Evolutionary conservation across 2,329 filamentous ascomycete species (phyloP).

Genomic region (Claviceps citrina): DNA sequence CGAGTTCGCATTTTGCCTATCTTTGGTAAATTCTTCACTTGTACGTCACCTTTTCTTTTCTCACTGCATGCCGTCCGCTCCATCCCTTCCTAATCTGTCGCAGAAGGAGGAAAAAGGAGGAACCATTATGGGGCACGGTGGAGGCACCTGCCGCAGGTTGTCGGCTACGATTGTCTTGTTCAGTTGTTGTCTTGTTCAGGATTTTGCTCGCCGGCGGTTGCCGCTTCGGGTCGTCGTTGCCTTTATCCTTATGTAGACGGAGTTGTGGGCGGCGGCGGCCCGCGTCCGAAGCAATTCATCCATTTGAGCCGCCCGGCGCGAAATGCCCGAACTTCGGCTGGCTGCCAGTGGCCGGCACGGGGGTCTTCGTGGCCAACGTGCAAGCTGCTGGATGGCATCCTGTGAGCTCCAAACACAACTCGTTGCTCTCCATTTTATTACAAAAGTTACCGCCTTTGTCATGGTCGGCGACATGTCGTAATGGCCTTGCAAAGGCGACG

Average conservation of each 20-base stretch:
- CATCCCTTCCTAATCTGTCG: neutral
- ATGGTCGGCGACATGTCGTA: neutral
- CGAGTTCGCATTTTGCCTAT: neutral
- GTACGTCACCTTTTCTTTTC: neutral
- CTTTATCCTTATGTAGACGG: no score
- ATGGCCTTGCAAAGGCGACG: neutral
- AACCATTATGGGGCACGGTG: constrained; percentile 1
- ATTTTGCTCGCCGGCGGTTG: constrained; percentile 1
- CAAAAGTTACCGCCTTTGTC: neutral
- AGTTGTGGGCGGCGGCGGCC: no score
- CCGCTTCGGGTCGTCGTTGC: constrained; percentile 2
- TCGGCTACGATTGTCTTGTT: constrained; percentile 4
- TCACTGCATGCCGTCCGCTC: neutral
- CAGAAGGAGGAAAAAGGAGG: no score
- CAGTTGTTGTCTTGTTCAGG: neutral
- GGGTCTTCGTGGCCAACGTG: no score
- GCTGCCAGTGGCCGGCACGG: no score
- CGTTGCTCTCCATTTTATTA: neutral
- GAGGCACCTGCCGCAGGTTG: neutral
- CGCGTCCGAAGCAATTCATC: no score
- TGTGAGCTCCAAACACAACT: no score
- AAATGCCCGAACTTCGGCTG: no score
- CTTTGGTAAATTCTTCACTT: neutral
- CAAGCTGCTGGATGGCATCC: no score
- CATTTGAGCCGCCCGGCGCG: no score